These are phyloP conservation scores for Nowakowskiella sp. DNA, from an alignment of 192 early-diverging fungal species.

Conservation along the genomic window DNA sequence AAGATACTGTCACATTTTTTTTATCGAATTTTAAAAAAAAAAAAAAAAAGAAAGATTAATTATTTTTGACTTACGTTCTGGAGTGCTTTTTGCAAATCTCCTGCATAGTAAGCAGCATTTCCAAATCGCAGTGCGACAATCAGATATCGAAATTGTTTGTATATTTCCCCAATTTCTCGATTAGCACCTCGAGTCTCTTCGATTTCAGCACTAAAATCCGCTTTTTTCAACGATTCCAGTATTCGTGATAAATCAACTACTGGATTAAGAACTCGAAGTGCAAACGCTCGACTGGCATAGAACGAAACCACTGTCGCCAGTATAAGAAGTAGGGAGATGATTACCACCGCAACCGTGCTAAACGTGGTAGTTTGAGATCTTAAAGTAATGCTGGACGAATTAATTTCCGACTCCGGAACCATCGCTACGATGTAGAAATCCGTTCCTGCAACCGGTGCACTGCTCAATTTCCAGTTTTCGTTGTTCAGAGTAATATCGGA, in stretches of 20 bases:
- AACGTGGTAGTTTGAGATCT: neutral
- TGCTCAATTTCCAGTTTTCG: neutral
- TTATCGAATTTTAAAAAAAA: too few relatives aligned
- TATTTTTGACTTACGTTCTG: too few relatives aligned
- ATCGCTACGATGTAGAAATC: neutral
- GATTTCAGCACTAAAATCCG: neutral
- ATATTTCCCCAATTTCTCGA: conserved; percentile 8
- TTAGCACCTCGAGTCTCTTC: conserved; percentile 2
- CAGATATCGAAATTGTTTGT: conserved; percentile 7
- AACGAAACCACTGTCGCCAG: neutral
- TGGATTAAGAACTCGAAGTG: neutral
- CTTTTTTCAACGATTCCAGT: neutral
- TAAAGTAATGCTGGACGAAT: neutral
- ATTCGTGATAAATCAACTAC: neutral
- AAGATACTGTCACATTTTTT: too few relatives aligned
- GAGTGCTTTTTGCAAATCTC: conserved; percentile 24
- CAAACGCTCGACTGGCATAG: neutral
- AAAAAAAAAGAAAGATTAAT: too few relatives aligned
- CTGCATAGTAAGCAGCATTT: conserved; percentile 26
- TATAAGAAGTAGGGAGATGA: neutral
- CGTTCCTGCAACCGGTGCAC: neutral
- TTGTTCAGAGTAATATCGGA: too few relatives aligned
- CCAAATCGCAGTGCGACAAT: conserved; percentile 27
- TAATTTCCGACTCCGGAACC: neutral
- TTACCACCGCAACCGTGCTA: neutral